Evolutionary conservation across 179 eudicot genomes (phyloP), one percentile per base, ranked within the genome.

Genomic region (Beta lomatogona): DNA sequence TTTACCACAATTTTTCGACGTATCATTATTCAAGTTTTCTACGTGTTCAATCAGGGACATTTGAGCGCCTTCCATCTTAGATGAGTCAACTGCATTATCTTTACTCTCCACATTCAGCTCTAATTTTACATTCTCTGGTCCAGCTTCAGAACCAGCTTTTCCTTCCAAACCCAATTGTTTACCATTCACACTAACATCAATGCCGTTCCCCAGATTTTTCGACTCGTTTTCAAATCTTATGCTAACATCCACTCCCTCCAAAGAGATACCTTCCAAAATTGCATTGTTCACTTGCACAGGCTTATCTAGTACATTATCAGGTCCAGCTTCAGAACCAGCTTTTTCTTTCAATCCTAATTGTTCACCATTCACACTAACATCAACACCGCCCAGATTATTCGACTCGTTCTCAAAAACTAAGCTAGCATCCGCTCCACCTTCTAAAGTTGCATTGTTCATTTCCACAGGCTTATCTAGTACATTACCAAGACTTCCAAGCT

Each of bases 1-100:
- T 80, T 79, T 55, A 79, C 57, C 71, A 58, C 78, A 77, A 83
- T 63, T 81, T 73, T 57, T 76, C n/a, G 81, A 71, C n/a, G 63
- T 63, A 74, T 81, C 86, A 67, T 80, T 71, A 31, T 50, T 80
- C 76, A 78, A 79, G 12, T 58, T 73, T 77, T 71, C 84, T 22
- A 48, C 55, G 71, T 76, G 83, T 78, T 82, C 86, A 50, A 80
- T 50, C 22, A 6, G 48, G 11, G 70, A 75, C 41, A 60, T 77
- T 48, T 61, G 75, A 48, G 59, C 74, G 55, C 60, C 71, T 66
- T 66, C 82, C 31, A 46, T 15, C 46, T 28, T 28, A 79, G 75
- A 61, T 19, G 75, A 75, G 45, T 45, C 58, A 44, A 52, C 19
- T 16, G 60, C 59, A 78, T 28, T 50, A 54, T 36, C 48, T 59